Percentiles rank a stretch among this genome's conserved stretches.
Conservation (phyloP, 2,329 filamentous ascomycete species). For the Neofusicoccum umdonicola region DNA sequence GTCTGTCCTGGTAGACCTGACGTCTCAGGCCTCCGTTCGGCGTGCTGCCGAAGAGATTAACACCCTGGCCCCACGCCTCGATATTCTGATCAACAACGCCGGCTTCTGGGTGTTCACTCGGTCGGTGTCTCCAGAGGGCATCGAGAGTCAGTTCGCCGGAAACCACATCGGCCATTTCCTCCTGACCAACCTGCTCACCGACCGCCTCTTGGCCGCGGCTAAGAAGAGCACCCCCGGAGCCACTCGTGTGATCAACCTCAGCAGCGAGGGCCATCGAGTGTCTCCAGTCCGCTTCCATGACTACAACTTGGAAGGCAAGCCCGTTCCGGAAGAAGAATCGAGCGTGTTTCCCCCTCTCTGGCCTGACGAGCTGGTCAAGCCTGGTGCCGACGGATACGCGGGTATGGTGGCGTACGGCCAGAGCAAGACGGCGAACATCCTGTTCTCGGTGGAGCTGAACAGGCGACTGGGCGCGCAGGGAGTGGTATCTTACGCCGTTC, state of each 20-base stretch:
- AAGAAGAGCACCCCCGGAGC: slow-evolving; percentile 18
- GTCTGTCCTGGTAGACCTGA: slow-evolving; percentile 34
- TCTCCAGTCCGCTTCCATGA: slow-evolving; percentile 22
- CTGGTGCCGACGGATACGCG: slow-evolving; percentile 11
- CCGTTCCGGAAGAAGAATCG: background rate
- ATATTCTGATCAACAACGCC: slow-evolving; percentile 45
- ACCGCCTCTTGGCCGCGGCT: slow-evolving; percentile 36
- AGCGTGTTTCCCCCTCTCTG: background rate
- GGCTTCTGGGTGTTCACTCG: slow-evolving; percentile 31
- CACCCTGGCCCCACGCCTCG: slow-evolving; percentile 32
- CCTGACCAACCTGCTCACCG: slow-evolving; percentile 44
- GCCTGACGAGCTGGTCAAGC: background rate
- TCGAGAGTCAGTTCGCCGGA: slow-evolving; percentile 46
- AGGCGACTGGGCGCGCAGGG: slow-evolving; percentile 25
- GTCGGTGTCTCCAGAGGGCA: slow-evolving; percentile 38
- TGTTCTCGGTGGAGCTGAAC: slow-evolving; percentile 28
- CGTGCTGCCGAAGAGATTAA: slow-evolving; percentile 34
- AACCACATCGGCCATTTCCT: slow-evolving; percentile 48
- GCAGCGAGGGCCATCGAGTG: slow-evolving; percentile 22
- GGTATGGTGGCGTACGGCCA: slow-evolving; percentile 23
- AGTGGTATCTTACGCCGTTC: slow-evolving; percentile 28
- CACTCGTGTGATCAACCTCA: slow-evolving; percentile 30
- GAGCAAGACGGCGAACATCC: slow-evolving; percentile 27
- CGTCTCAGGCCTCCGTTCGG: slow-evolving; percentile 33
- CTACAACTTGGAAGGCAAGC: slow-evolving; percentile 20